phyloP scores from a whole-genome alignment of 345 rosid genomes.

The Reutealis trisperma region DNA sequence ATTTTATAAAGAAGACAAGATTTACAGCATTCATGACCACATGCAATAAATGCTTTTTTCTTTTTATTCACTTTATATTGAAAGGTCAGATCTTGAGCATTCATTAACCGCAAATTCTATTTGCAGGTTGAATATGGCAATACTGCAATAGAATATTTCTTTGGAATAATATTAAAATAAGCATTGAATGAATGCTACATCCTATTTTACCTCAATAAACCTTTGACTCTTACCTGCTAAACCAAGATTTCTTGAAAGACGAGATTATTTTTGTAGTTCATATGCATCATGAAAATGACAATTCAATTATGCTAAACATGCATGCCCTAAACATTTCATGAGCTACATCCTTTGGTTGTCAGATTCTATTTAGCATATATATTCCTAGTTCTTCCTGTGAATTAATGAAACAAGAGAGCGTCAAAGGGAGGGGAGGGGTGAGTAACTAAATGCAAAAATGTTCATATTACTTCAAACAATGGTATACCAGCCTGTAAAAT shows the following conservation, averaged over 20 bases:
- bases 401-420: background rate
- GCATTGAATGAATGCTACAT: no score
- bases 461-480: background rate
- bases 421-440: background rate
- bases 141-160: background rate
- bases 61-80: background rate
- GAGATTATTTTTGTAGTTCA: no score
- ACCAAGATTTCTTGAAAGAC: no score
- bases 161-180: background rate
- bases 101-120: background rate
- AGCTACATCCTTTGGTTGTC: background rate
- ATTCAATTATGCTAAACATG: no score
- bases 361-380: background rate
- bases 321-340: background rate
- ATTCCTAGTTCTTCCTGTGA: background rate
- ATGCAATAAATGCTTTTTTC: background rate
- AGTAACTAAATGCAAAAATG: no score
- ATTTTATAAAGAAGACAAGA: background rate
- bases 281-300: no score
- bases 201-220: no score
- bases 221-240: no score
- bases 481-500: background rate
- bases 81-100: background rate
- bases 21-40: background rate
- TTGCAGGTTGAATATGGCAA: background rate